Evolutionary conservation across 2,329 filamentous ascomycete species (phyloP), one percentile per base, ranked within the genome.

Genomic region (Penicillium sp.): DNA sequence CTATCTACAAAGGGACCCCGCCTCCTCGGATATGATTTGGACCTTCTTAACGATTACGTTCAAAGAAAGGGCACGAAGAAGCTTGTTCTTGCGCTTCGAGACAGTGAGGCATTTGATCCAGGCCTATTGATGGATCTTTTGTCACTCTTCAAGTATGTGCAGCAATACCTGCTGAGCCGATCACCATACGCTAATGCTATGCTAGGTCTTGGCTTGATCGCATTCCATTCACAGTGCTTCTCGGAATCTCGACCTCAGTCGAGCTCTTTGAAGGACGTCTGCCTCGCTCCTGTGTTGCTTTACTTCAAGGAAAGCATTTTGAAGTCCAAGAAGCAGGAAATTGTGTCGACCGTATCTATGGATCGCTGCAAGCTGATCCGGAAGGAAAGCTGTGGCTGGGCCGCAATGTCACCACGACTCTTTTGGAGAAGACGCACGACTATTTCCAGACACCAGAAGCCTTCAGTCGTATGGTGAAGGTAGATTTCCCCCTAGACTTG

Each of bases 241-340:
- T 88, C 56, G 84, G 84, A 14, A 81, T 88, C 51, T 84, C 84
- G n/a, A 88, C 86, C 0, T 87, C 86, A 2, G 79, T 86, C 11
- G 85, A 87, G 50, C 80, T 85, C 17, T 84, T 89, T 56, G 84
- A 88, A 68, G 80, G 82, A 45, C 79, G 85, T 50, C 73, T 89
- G 4, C 80, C 85, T 11, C 80, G 81, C 48, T 79, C 78, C 15
- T 82, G 81, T 15, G 76, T 85, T 39, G 78, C 81, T 51, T 76
- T 81, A 51, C 75, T 88, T 3, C 74, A 83, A 48, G 85, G 84
- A 6, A 73, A 78, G 60, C 78, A 83, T 28, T 88, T 88, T 63
- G 82, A 86, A 65, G 71, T 78, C 58, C 75, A 78, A 31, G 77
- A 79, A 52, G 81, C 81, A 6, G 76, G 83, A 47, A 81, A 81